Evolutionary conservation across 2,329 filamentous ascomycete genomes (phyloP).

Genomic region (Aureobasidium sp.): DNA sequence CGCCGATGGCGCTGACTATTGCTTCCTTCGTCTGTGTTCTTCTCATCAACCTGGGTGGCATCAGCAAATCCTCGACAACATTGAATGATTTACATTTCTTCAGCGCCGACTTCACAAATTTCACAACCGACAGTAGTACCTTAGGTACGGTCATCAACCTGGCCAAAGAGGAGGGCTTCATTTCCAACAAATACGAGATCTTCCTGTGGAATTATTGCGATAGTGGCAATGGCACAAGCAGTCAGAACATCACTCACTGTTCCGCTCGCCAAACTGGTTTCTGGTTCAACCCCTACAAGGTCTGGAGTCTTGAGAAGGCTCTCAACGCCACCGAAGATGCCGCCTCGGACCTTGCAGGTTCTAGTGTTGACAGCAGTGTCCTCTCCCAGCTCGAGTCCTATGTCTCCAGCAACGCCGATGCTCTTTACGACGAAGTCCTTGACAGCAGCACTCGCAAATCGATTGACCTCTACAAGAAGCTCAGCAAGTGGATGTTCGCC

Average conservation of each 20-base stretch:
- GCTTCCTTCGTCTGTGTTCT: conserved; percentile 64
- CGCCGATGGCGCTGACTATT: conserved; percentile 76
- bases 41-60: conserved; percentile 52
- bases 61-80: conserved; percentile 41
- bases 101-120: conserved; percentile 34
- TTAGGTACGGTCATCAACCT: conserved; percentile 33
- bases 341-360: conserved; percentile 17
- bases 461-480: conserved; percentile 64
- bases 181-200: conserved; percentile 73
- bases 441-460: conserved; percentile 60
- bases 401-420: conserved; percentile 23
- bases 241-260: conserved; percentile 38
- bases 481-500: conserved; percentile 76
- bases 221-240: conserved; percentile 45
- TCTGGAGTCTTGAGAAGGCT: conserved; percentile 54
- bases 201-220: conserved; percentile 84
- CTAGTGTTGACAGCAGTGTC: conserved; percentile 28
- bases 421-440: conserved; percentile 41
- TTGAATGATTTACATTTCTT: conserved; percentile 52
- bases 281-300: conserved; percentile 64
- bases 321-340: conserved; percentile 27
- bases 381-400: conserved; percentile 48
- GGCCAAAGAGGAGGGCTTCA: conserved; percentile 34
- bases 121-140: conserved; percentile 27
- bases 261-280: conserved; percentile 66